Evolutionary conservation across 352 stramenopile genomes (phyloP), one percentile per base, ranked within the genome.

Genomic region (Phytophthora pistaciae): DNA sequence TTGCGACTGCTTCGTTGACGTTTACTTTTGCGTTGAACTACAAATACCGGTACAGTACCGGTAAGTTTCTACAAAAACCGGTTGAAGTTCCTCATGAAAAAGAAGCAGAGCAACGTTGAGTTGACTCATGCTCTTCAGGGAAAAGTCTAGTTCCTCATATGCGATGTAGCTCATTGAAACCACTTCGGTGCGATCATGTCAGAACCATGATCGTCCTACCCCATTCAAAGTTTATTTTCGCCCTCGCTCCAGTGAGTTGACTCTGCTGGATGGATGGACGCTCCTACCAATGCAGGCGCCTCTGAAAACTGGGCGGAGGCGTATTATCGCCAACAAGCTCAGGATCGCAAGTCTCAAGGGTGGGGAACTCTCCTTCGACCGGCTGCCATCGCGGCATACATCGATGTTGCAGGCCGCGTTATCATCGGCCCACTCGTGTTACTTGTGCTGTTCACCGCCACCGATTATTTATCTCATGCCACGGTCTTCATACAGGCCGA

Each of bases 401-500:
- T 64, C 6, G 52, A 53, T 8, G 56, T 76, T 29, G 25, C 23
- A 1, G 68, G 68, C 3, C 49, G 57, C 11, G 67, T 68, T 8
- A 48, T 72, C 7, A 7, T 68, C 0, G 68, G 56, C 2, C 63
- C 68, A 18, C 10, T 68, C 2, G 50, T 60, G 11, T 20, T 76
- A 3, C 3, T 68, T 20, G 11, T 72, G 13, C 59, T 72, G 11
- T 66, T 71, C 14, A 14, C 44, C 11, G 25, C 11, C 16, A 68
- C 68, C 5, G 20, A 56, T 14, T 72, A 76, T 36, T 33, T 76
- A 20, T 36, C 48, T 11, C 49, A 73, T 33, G 63, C 63, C 31
- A 68, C 58, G 0, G 68, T 76, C 23, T 52, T 76, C 25, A 72
- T 65, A 23, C 38, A 68, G n/a, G 63, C 68, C 9, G 53, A 68